phyloP scores from a whole-genome alignment of 805 yeast genomes.

The Yamadazyma phyllophila region DNA sequence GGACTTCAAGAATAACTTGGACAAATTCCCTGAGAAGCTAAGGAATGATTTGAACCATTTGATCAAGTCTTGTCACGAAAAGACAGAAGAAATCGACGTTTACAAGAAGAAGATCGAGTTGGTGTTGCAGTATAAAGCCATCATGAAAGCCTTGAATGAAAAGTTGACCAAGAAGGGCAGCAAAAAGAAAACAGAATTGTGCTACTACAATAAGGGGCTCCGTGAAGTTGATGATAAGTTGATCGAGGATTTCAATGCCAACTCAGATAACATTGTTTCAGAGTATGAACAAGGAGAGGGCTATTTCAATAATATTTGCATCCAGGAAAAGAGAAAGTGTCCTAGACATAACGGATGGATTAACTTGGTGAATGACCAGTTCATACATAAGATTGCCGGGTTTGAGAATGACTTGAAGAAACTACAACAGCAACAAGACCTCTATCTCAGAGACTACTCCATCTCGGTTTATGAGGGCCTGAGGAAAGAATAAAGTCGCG shows the following conservation, averaged over 20 bases:
- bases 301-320: constrained; percentile 30
- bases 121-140: constrained; percentile 33
- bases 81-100: constrained; percentile 14
- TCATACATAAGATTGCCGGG: constrained; percentile 27
- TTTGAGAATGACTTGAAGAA: constrained; percentile 32
- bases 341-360: constrained; percentile 53
- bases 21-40: constrained; percentile 19
- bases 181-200: constrained; percentile 15
- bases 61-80: constrained; percentile 15
- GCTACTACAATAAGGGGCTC: constrained; percentile 11
- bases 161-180: constrained; percentile 16
- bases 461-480: constrained; percentile 25
- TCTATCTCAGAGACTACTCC: constrained; percentile 34
- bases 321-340: constrained; percentile 56
- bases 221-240: constrained; percentile 5
- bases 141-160: constrained; percentile 38
- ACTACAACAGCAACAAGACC: constrained; percentile 25
- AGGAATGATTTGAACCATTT: constrained; percentile 19
- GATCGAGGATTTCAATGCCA: constrained; percentile 2
- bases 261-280: constrained; percentile 3
- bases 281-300: constrained; percentile 2
- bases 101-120: constrained; percentile 16
- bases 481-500: background rate
- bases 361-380: constrained; percentile 33
- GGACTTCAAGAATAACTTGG: constrained; percentile 18